These are phyloP conservation scores for Lachancea nothofagi DNA, from an alignment of 805 yeast genomes.

Conservation along the genomic window DNA sequence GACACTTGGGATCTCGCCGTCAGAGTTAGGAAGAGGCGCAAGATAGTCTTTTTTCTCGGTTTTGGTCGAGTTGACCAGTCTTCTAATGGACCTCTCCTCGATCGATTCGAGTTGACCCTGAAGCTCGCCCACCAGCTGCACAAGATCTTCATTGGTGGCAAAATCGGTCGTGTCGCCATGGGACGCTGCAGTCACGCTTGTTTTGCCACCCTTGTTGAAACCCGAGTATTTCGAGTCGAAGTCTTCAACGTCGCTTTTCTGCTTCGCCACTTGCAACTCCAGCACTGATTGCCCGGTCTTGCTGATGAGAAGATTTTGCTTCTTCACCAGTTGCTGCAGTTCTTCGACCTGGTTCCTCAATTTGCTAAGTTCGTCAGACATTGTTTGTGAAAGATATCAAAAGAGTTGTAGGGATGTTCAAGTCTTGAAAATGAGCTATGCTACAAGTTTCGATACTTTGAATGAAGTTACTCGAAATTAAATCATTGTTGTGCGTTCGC, in stretches of 20 bases:
- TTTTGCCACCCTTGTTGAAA: slow-evolving; percentile 7
- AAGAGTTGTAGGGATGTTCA: too few species aligned
- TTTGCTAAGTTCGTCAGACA: slow-evolving; percentile 28
- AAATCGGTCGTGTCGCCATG: slow-evolving; percentile 47
- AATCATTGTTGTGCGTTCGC: too few species aligned
- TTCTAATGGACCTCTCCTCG: slow-evolving; percentile 70
- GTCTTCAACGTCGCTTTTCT: slow-evolving; percentile 37
- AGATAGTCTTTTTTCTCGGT: slow-evolving; percentile 38
- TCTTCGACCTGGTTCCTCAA: slow-evolving; percentile 42
- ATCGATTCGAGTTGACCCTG: slow-evolving; percentile 78
- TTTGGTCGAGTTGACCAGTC: slow-evolving; percentile 60
- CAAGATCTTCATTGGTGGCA: slow-evolving; percentile 77
- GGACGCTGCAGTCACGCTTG: slow-evolving; percentile 5
- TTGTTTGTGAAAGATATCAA: slow-evolving; percentile 4
- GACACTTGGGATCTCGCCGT: slow-evolving; percentile 61
- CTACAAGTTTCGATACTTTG: too few species aligned
- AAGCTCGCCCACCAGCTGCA: slow-evolving; percentile 80
- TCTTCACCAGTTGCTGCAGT: slow-evolving; percentile 50
- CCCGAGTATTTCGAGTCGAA: slow-evolving; percentile 17
- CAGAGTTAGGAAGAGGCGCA: slow-evolving; percentile 73
- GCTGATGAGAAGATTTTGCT: slow-evolving; percentile 60
- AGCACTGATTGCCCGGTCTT: slow-evolving; percentile 77
- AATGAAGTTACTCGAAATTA: too few species aligned
- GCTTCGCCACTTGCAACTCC: slow-evolving; percentile 56
- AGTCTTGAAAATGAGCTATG: too few species aligned